Base-by-base conservation (phyloP, 2,329 filamentous ascomycete genomes). In the Alternaria rosae region DNA sequence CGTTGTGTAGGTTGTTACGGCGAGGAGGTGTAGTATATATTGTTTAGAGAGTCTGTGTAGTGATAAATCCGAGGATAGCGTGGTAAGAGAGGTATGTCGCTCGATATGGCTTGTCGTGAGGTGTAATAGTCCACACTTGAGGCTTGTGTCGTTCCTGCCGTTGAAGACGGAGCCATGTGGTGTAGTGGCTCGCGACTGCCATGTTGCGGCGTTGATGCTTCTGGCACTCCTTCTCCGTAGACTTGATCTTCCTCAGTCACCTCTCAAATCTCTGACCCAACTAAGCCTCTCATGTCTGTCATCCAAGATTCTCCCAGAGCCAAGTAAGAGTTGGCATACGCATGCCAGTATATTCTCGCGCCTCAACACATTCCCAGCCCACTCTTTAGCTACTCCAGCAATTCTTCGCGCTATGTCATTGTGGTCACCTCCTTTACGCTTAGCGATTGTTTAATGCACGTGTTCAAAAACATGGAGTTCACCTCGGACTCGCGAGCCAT, bases 331-430 rank as follows among this genome's bases (percentile, higher is more conserved):
- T 28, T 91, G 81, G 61, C 89, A 82, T 10, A 88, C 84, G 74
- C 93, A 93, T 9, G 93, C 83, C 73, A 89, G 84, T 89, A 92
- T 92, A 73, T 93, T 91, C 70, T 92, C 90, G 70, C 84, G 86
- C 60, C 91, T 81, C 35, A 93, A 79, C 13, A 91, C 91, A 71
- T 81, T 86, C 61, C 88, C 86, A 0, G 90, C 89, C 91, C 91
- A 93, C 30, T 82, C 81, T 72, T 88, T 87, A 2, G 90, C 90
- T 4, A 85, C 86, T 52, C 82, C 79, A 11, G 91, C 91, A 68
- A 94, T 91, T 72, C 82, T 84, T 74, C 86, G 82, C 0, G 89
- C 91, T 4, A 82, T 83, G 1, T 78, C 79, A 70, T 92, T 90
- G 44, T 80, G 79, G 4, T 48, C 64, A 41, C 62, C 45, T 11